phyloP scores from a whole-genome alignment of 2,329 filamentous ascomycete species.

The Fusarium coffeatum region DNA sequence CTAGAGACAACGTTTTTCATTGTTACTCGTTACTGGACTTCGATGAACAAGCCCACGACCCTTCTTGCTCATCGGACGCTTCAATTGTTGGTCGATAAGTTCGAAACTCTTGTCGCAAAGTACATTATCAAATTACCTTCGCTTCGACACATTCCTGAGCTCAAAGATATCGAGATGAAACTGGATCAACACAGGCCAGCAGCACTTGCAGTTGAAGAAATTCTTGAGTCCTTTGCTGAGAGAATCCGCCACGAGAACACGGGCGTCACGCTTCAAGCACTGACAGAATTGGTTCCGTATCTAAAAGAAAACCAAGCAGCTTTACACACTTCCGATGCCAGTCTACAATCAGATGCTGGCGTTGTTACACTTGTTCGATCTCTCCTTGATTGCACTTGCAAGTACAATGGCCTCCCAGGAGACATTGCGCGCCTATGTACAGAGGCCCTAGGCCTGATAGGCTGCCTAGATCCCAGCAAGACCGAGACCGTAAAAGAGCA shows the following conservation, averaged over 20 bases:
- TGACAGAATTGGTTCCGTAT: constrained; percentile 80
- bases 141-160: constrained; percentile 73
- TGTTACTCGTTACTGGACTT: constrained; percentile 82
- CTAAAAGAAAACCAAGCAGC: constrained; percentile 79
- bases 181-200: constrained; percentile 72
- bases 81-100: constrained; percentile 70
- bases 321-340: constrained; percentile 81
- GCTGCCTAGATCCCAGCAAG: constrained; percentile 90
- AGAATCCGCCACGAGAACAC: constrained; percentile 86
- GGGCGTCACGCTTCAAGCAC: constrained; percentile 83
- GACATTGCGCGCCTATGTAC: constrained; percentile 80
- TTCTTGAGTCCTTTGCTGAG: constrained; percentile 76
- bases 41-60: constrained; percentile 71
- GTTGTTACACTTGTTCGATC: constrained; percentile 78
- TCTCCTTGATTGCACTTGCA: constrained; percentile 86
- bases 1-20: constrained; percentile 92
- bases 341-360: constrained; percentile 83
- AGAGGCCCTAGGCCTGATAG: constrained; percentile 86
- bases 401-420: constrained; percentile 75
- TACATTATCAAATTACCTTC: constrained; percentile 83
- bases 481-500: constrained; percentile 84
- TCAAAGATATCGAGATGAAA: constrained; percentile 74
- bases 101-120: constrained; percentile 70
- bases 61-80: constrained; percentile 72
- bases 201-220: constrained; percentile 60